A percentile compares a stretch with the other conserved stretches of the same genome.
phyloP scores from a whole-genome alignment of 768 basidiomycete species.

The Dentipellis fragilis region DNA sequence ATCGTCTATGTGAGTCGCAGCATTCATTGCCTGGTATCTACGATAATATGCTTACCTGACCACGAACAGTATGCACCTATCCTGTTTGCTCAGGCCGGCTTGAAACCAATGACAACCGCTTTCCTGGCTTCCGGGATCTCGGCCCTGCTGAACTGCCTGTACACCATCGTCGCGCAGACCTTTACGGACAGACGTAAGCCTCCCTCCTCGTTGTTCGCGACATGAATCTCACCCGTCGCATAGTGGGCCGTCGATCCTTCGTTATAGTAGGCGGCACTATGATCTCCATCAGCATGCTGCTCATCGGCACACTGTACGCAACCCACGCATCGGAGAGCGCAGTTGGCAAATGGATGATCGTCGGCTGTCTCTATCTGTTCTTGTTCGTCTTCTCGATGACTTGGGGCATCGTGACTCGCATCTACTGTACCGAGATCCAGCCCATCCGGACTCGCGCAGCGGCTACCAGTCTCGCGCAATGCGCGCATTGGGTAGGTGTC shows the following conservation, averaged over 20 bases:
- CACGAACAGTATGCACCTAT: constrained; percentile 32
- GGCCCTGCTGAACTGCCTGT: constrained; percentile 33
- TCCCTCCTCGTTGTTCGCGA: neutral
- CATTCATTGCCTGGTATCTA: neutral
- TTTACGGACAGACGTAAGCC: constrained; percentile 29
- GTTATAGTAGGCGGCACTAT: constrained; percentile 34
- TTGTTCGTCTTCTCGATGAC: constrained; percentile 30
- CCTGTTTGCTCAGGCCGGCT: constrained; percentile 40
- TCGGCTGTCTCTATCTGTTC: constrained; percentile 37
- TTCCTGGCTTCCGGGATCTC: constrained; percentile 43
- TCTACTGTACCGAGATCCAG: constrained; percentile 37
- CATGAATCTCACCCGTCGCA: neutral
- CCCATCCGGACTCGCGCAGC: constrained; percentile 35
- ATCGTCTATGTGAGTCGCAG: constrained; percentile 21
- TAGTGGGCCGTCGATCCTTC: constrained; percentile 20
- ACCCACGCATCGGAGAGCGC: constrained; percentile 19
- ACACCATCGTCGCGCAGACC: constrained; percentile 28
- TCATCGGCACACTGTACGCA: constrained; percentile 35
- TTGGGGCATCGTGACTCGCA: constrained; percentile 34
- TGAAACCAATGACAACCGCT: constrained; percentile 30
- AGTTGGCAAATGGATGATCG: constrained; percentile 29
- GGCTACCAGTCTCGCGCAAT: constrained; percentile 29
- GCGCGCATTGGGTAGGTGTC: constrained; percentile 31
- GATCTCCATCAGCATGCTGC: constrained; percentile 28
- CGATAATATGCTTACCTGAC: neutral